Base-by-base conservation (phyloP, 805 yeast species). In the Cyberlindnera petersonii region DNA sequence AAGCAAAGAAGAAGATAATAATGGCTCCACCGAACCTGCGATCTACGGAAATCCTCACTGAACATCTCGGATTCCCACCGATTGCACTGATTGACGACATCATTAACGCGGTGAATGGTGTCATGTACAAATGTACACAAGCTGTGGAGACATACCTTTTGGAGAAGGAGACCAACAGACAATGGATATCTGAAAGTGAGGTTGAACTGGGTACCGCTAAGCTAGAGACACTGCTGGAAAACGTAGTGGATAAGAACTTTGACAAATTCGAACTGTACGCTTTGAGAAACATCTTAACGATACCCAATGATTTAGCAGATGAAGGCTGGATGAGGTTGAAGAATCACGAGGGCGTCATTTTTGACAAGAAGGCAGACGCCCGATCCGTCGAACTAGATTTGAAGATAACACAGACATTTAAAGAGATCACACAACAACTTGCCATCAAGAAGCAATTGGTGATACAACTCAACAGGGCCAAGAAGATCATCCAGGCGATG, bases 241-340 rank as follows among this genome's bases (percentile, higher is more conserved):
- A 77, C 44, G 72, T 80, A 1, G 82, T 88, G 9, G 95, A 88
- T 61, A 71, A 71, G 49, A 85, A 85, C 56, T 88, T 86, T 58
- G 97, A 89, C 59, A 82, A 82, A 57, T 79, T 86, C 51, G 97
- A 89, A 61, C 64, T 87, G 24, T 89, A 89, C 60, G 74, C 85
- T 2, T 63, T 86, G 35, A 65, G 96, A 53, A 89, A 89, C 56
- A 75, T 89, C 10, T 67, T 89, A 39, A 73, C 72, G 10, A 65
- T 89, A 14, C 95, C 96, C 0, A 61, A 61, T 11, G 55, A 52
- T 4, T 33, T 52, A n/a, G 44, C 42, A 17, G 33, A 41, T 5
- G 83, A 79, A 11, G 94, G 95, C 6, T 78, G 76, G 68, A 63
- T 89, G 39, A 60, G 82, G 33, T 63, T 88, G 33, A 71, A 70